Evolutionary conservation across 495 filamentous ascomycete genomes (phyloP).

Genomic region (Lichenothelia convexa): DNA sequence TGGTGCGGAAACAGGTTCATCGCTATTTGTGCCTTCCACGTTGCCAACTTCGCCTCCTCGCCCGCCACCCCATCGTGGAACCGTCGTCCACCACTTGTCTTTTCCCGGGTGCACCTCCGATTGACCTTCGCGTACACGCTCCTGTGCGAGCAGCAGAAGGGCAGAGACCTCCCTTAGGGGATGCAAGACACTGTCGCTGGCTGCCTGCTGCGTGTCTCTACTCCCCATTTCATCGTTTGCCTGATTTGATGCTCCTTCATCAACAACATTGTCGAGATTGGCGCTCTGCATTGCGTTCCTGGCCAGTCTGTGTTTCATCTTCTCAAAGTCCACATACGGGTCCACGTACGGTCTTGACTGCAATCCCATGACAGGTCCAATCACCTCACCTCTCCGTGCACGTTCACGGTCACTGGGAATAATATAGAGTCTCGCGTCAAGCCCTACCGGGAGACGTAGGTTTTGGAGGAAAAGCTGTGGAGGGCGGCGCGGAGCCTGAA

Average conservation of each 20-base stretch:
- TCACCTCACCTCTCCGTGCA: constrained; percentile 54
- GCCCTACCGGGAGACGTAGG: constrained; percentile 32
- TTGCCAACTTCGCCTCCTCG: constrained; percentile 23
- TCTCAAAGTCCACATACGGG: constrained; percentile 18
- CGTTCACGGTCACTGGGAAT: constrained; percentile 45
- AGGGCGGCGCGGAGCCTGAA: constrained; percentile 25
- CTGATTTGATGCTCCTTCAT: no score
- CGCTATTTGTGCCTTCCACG: constrained; percentile 19
- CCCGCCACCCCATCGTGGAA: constrained; percentile 52
- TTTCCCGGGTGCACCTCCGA: constrained; percentile 46
- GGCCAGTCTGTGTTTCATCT: constrained; percentile 14
- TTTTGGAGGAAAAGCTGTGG: constrained; percentile 19
- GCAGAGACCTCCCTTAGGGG: constrained; percentile 55
- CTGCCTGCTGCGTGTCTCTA: no score
- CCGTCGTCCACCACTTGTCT: constrained; percentile 63
- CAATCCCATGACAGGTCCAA: constrained; percentile 38
- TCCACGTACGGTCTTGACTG: constrained; percentile 1
- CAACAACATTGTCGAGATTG: no score
- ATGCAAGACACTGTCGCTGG: constrained; percentile 33
- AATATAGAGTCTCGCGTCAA: constrained; percentile 43
- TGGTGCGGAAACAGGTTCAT: constrained; percentile 37
- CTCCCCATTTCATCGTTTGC: not conserved
- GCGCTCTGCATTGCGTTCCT: no score
- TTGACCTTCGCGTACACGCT: constrained; percentile 54
- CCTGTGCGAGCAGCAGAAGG: constrained; percentile 63